Evolutionary conservation across 805 yeast species (phyloP), one percentile per base, ranked within the genome.

Genomic region (Vanderwaltozyma verrucispora): DNA sequence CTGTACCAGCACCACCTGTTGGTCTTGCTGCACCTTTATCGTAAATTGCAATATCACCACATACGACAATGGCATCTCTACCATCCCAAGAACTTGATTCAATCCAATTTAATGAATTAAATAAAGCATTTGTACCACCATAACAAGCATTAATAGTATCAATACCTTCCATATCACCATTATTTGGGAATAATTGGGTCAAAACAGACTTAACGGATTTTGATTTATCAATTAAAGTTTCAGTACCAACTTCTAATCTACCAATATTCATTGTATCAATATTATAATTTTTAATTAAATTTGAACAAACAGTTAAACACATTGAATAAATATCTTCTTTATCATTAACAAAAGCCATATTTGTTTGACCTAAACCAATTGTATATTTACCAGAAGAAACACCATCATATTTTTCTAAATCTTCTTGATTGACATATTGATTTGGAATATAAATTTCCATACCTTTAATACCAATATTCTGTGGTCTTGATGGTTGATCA

Each of bases 1-100:
- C 94, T 33, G 94, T 73, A 60, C 98, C 98, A 38, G 94, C 96
- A 69, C 98, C 98, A 63, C 98, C 98, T 37, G 98, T 92, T 58
- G 98, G 98, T 73, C 98, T 81, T 40, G 98, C 98, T 28, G 94
- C 81, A 61, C 98, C 98, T 68, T 88, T 76, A 54, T 88, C 87
- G 66, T 92, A 92, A 50, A 92, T 80, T 57, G 98, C 98, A 63
- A 92, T 92, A 65, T 92, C 98, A 65, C 96, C 97, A 59, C 92
- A 79, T 17, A 89, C 95, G 39, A 89, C 98, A 54, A 92, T 75
- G 39, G 97, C 97, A 56, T 89, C 87, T 64, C 97, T 78, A 46
- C 98, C 98, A 58, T 92, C 98, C 98, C 98, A 92, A 31, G 89
- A 72, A 21, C 85, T 76, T 24, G 96, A 85, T 68, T 92, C 96